Conservation (phyloP, 192 early-diverging fungal genomes). For the Paraglomus occultum region DNA sequence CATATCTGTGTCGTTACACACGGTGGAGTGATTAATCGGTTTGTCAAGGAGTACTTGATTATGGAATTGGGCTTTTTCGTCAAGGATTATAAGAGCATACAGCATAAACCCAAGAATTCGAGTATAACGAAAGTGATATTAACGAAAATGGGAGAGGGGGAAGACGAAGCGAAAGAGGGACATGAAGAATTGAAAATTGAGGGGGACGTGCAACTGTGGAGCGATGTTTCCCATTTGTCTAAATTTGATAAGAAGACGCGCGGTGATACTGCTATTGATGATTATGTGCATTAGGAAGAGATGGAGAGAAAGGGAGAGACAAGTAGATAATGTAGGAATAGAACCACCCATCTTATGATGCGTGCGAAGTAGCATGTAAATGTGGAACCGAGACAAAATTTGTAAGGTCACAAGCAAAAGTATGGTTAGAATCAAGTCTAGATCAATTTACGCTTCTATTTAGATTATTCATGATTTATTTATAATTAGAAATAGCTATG, state of each 20-base stretch:
- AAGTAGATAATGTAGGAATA: no score
- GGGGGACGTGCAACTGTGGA: constrained; percentile 21
- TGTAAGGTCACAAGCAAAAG: no score
- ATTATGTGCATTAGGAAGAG: constrained; percentile 14
- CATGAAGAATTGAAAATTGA: constrained; percentile 14
- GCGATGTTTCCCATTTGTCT: constrained; percentile 24
- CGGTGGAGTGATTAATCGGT: constrained; percentile 22
- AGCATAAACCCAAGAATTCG: constrained; percentile 27
- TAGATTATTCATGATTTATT: no score
- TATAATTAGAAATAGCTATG: no score
- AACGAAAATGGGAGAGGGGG: background rate
- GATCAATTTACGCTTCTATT: no score
- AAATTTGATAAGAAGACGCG: constrained; percentile 3
- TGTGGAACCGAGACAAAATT: no score
- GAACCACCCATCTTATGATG: no score
- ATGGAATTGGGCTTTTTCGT: constrained; percentile 23
- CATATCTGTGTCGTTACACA: constrained; percentile 22
- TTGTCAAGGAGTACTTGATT: constrained; percentile 19
- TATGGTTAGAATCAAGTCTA: no score
- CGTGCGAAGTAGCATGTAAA: no score
- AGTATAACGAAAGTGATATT: constrained; percentile 19
- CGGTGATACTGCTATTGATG: constrained; percentile 30
- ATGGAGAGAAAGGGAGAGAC: no score
- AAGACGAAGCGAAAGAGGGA: background rate
- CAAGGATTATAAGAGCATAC: constrained; percentile 25